These are phyloP conservation scores for Penicillium sp. DNA, from an alignment of 2,329 filamentous ascomycete species.

Conservation along the genomic window DNA sequence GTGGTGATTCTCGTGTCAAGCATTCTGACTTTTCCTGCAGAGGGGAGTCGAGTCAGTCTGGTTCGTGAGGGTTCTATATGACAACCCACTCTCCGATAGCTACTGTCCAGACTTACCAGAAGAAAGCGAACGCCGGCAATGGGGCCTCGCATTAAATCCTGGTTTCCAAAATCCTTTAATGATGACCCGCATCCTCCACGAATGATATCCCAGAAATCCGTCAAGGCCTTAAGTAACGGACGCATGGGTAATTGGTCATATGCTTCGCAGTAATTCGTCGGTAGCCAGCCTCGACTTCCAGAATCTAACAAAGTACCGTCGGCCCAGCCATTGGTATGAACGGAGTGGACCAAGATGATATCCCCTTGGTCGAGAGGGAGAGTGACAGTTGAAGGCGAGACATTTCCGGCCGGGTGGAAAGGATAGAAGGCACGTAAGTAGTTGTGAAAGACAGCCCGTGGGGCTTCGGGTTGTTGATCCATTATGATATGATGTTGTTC, in stretches of 20 bases:
- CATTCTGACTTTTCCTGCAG: slow-evolving; percentile 82
- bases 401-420: slow-evolving; percentile 78
- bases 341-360: slow-evolving; percentile 89
- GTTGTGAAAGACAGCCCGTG: slow-evolving; percentile 80
- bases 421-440: slow-evolving; percentile 94
- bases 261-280: slow-evolving; percentile 96
- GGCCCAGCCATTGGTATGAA: slow-evolving; percentile 98
- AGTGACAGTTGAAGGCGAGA: slow-evolving; percentile 84
- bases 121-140: slow-evolving; percentile 92
- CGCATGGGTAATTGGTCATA: slow-evolving; percentile 90
- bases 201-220: slow-evolving; percentile 91
- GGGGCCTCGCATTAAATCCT: slow-evolving; percentile 92
- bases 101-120: slow-evolving; percentile 64
- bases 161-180: slow-evolving; percentile 79
- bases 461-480: slow-evolving; percentile 40
- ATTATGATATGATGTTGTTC: slow-evolving; percentile 55
- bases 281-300: slow-evolving; percentile 89
- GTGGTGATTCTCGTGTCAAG: slow-evolving; percentile 76
- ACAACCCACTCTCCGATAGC: background rate
- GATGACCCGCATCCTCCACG: slow-evolving; percentile 77
- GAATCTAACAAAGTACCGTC: slow-evolving; percentile 88
- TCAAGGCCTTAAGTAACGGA: slow-evolving; percentile 79
- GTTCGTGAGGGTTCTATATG: background rate
- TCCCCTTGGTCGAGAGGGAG: slow-evolving; percentile 88
- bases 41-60: slow-evolving; percentile 24